These are phyloP conservation scores for Juncus inflexus DNA, from an alignment of 176 grass and related monocot genomes.

Conservation along the genomic window DNA sequence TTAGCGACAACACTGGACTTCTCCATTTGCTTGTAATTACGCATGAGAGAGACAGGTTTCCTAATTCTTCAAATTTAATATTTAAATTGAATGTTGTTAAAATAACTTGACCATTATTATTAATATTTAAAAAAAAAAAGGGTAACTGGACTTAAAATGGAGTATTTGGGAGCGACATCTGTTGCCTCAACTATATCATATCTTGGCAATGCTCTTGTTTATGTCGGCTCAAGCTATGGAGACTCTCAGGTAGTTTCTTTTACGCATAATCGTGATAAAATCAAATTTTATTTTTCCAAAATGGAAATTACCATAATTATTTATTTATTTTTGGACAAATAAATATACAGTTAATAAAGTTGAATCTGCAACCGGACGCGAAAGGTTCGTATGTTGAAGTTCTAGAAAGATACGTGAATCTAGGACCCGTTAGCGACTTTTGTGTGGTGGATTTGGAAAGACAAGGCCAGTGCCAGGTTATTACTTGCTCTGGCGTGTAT, in stretches of 20 bases:
- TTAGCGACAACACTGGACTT: slow-evolving; percentile 82
- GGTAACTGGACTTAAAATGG: slow-evolving; percentile 97
- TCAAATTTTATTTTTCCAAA: neutral
- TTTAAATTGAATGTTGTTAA: slow-evolving; percentile 7
- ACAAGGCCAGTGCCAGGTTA: slow-evolving; percentile 89
- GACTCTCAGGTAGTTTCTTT: slow-evolving; percentile 71
- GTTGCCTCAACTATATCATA: slow-evolving; percentile 94
- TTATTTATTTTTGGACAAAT: too few species aligned
- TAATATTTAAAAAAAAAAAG: slow-evolving; percentile 32
- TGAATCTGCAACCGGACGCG: slow-evolving; percentile 90
- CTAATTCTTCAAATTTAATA: neutral
- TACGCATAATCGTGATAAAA: too few species aligned
- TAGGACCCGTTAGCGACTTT: slow-evolving; percentile 93
- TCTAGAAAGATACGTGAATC: slow-evolving; percentile 86
- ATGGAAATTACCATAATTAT: neutral
- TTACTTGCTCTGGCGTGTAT: slow-evolving; percentile 89
- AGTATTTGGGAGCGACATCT: slow-evolving; percentile 86
- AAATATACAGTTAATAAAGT: slow-evolving; percentile 67
- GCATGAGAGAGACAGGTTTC: slow-evolving; percentile 79
- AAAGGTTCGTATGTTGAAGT: slow-evolving; percentile 91
- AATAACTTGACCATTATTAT: neutral
- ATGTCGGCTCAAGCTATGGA: slow-evolving; percentile 94
- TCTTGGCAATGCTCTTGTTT: slow-evolving; percentile 97
- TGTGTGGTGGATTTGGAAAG: slow-evolving; percentile 95
- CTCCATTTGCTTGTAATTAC: slow-evolving; percentile 97